Percentiles rank a stretch among this genome's conserved stretches.
These are phyloP conservation scores for Epichloe uncinata DNA, from an alignment of 2,329 filamentous ascomycete genomes.

Conservation along the genomic window DNA sequence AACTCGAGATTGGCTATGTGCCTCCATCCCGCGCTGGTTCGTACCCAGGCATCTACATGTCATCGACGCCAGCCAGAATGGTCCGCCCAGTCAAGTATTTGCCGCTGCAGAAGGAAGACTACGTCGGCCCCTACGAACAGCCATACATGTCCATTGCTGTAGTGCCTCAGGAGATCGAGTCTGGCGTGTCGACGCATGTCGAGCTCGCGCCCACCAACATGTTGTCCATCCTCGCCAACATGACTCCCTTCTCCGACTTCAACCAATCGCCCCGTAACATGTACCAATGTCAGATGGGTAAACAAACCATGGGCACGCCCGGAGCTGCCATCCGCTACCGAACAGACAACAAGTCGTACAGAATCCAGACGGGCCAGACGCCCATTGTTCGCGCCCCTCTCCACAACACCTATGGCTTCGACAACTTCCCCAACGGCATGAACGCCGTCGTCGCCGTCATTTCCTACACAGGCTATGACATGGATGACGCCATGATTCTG, in stretches of 20 bases:
- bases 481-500: constrained; percentile 99
- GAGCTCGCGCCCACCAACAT: constrained; percentile 94
- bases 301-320: constrained; percentile 97
- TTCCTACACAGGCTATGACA: constrained; percentile 97
- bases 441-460: constrained; percentile 96
- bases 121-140: constrained; percentile 86
- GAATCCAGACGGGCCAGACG: constrained; percentile 88
- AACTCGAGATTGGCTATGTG: constrained; percentile 86
- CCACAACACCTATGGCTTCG: constrained; percentile 90
- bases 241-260: constrained; percentile 97
- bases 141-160: constrained; percentile 97
- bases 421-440: constrained; percentile 95
- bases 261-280: constrained; percentile 98
- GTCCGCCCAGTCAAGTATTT: constrained; percentile 86
- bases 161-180: constrained; percentile 72
- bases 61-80: constrained; percentile 75
- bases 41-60: constrained; percentile 92
- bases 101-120: constrained; percentile 72
- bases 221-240: constrained; percentile 91
- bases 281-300: constrained; percentile 99
- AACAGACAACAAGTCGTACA: constrained; percentile 95
- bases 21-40: constrained; percentile 83
- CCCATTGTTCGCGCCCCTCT: constrained; percentile 84
- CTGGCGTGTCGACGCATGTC: constrained; percentile 85
- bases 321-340: constrained; percentile 72